Base-by-base conservation (phyloP, 495 filamentous ascomycete species). In the Aspergillus wentii region DNA sequence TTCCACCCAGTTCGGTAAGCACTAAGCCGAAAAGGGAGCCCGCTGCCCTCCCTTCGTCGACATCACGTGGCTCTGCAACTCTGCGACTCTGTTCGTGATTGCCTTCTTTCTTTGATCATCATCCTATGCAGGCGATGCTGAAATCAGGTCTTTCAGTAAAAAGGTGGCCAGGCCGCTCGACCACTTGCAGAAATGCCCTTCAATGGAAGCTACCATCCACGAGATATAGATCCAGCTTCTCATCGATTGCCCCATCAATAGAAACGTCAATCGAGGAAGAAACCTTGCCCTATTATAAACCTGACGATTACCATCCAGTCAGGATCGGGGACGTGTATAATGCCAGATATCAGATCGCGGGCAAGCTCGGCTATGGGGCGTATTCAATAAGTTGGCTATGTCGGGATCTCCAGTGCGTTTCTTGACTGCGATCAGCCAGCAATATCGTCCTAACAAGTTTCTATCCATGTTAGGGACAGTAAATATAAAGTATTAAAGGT, bases 381-480 rank as follows among this genome's bases (percentile, higher is more conserved):
- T 62, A 57, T 30, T 79, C 74, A 16, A 79, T 74, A 5, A 68
- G 62, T 9, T 77, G 72, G 73, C 59, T 79, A 21, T 68, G 62
- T 30, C 62, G 59, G 19, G 72, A 77, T 55, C 50, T 76, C 37
- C 51, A 51, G 62, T 62, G 49, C 43, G 63, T 54, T 8, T 2
- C 35, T 27, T 40, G 28, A 8, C 34, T 21, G 6, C n/a, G 28
- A 11, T 39, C 22, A 8, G 33, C 25, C n/a, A 18, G n/a, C 9
- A 16, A 17, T 8, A 23, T 36, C 8, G 3, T 26, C 14, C 30
- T 54, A 37, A 48, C 32, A 13, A 39, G 15, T 32, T 6, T 32
- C 29, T 8, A 38, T 17, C 39, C 30, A 30, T 25, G n/a, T n/a
- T n/a, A 54, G 46, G 14, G 40, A 17, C 10, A 26, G 49, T 9